These are phyloP conservation scores for Centaurea solstitialis DNA, from an alignment of 129 eudicot species.

Conservation along the genomic window DNA sequence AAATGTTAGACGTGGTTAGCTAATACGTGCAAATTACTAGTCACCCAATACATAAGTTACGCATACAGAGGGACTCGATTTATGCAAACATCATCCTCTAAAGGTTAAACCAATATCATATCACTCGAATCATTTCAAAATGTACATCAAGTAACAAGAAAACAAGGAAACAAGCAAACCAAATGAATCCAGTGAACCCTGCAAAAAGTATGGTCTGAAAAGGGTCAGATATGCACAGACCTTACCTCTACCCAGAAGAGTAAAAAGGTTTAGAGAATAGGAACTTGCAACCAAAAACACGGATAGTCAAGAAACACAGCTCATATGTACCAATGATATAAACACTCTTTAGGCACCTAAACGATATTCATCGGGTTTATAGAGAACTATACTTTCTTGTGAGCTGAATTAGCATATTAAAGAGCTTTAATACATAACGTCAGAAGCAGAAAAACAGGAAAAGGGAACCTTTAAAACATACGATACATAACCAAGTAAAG, in stretches of 20 bases:
- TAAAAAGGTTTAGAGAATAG: background rate
- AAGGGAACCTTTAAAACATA: conserved; percentile 17
- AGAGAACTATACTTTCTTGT: background rate
- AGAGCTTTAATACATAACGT: conserved; percentile 4
- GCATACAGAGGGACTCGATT: background rate
- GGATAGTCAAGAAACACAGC: background rate
- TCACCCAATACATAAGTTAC: background rate
- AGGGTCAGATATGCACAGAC: background rate
- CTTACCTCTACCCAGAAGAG: too few species aligned
- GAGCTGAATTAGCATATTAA: conserved; percentile 5
- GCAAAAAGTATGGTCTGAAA: background rate
- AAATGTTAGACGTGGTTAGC: background rate
- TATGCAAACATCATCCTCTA: background rate
- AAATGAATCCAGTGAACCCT: too few species aligned
- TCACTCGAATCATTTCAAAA: background rate
- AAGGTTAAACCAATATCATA: background rate
- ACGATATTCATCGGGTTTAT: background rate
- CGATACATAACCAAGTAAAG: conserved; percentile 16
- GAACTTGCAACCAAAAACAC: background rate
- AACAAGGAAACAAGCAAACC: background rate
- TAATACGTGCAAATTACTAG: background rate
- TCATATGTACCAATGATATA: background rate
- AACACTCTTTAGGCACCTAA: conserved; percentile 5
- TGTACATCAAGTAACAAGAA: background rate
- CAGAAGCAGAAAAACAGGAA: conserved; percentile 13